These are phyloP conservation scores for Monilinia laxa DNA, from an alignment of 2,329 filamentous ascomycete genomes.

Conservation along the genomic window DNA sequence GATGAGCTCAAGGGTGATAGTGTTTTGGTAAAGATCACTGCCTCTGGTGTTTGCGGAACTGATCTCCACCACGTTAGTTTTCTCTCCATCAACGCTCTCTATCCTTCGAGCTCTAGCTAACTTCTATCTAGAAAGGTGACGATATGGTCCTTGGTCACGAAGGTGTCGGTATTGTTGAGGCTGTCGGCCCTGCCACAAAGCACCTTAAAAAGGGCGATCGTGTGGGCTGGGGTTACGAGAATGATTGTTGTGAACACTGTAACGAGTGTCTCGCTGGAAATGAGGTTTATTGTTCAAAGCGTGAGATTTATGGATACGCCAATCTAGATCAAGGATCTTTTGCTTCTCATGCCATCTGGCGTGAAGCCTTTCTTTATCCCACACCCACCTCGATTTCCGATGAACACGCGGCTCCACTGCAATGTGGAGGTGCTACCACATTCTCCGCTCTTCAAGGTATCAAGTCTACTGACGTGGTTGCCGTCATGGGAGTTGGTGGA, in stretches of 20 bases:
- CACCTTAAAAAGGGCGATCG: constrained; percentile 43
- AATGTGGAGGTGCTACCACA: constrained; percentile 48
- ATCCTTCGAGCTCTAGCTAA: constrained; percentile 9
- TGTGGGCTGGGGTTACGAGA: constrained; percentile 48
- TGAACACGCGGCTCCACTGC: constrained; percentile 45
- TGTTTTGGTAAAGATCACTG: constrained; percentile 26
- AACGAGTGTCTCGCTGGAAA: constrained; percentile 45
- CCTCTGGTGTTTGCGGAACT: constrained; percentile 27
- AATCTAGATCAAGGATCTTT: constrained; percentile 50
- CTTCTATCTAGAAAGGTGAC: constrained; percentile 16
- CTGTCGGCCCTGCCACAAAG: constrained; percentile 54
- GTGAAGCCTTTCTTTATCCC: constrained; percentile 42
- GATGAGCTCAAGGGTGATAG: constrained; percentile 24
- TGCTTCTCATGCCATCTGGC: constrained; percentile 42
- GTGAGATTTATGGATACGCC: constrained; percentile 45
- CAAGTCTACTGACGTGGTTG: constrained; percentile 38
- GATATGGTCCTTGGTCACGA: constrained; percentile 60
- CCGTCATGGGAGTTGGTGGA: constrained; percentile 56
- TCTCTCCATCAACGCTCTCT: not conserved
- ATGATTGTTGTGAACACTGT: constrained; percentile 46
- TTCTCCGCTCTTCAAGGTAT: constrained; percentile 40
- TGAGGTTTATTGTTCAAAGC: constrained; percentile 44
- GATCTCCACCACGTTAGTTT: constrained; percentile 25
- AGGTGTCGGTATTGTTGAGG: constrained; percentile 63
- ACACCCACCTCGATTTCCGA: constrained; percentile 43